A percentile compares a stretch with the other conserved stretches of the same genome.
Evolutionary conservation across 2,329 filamentous ascomycete species (phyloP).

Genomic region (Colletotrichum melonis): DNA sequence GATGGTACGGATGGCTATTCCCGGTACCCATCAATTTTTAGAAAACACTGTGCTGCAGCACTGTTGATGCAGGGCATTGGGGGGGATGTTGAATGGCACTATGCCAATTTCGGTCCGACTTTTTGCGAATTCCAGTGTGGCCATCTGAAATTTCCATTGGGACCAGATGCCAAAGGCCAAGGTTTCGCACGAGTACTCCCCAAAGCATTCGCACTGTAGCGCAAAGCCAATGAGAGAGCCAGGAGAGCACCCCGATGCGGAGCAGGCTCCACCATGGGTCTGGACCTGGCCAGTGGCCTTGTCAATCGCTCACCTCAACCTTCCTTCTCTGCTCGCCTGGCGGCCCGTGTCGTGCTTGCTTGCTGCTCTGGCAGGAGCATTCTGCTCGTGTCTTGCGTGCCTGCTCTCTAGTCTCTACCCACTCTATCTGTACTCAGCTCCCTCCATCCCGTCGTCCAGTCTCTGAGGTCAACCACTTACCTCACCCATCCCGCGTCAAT

Average conservation of each 20-base stretch:
- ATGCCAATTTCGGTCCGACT: background rate
- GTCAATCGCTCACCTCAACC: background rate
- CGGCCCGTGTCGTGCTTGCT: background rate
- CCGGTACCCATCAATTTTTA: no score
- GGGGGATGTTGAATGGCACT: background rate
- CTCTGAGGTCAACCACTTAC: background rate
- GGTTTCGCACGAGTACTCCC: background rate
- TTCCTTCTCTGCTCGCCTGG: background rate
- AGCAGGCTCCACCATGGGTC: background rate
- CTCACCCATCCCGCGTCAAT: background rate
- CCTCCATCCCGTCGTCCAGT: no score
- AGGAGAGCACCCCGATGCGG: background rate
- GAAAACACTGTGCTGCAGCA: background rate
- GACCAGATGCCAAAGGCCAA: background rate
- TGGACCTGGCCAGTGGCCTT: background rate
- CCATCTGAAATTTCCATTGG: background rate
- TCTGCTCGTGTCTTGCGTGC: no score
- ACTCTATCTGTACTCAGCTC: background rate
- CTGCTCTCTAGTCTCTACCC: no score
- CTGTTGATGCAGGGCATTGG: background rate
- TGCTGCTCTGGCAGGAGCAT: no score
- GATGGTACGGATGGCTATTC: background rate
- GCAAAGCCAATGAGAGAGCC: background rate
- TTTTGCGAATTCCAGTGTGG: background rate
- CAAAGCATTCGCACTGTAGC: fast-evolving